Percentiles rank a stretch among this genome's conserved stretches.
phyloP scores from a whole-genome alignment of 768 basidiomycete species.

The Ephemerocybe angulata region DNA sequence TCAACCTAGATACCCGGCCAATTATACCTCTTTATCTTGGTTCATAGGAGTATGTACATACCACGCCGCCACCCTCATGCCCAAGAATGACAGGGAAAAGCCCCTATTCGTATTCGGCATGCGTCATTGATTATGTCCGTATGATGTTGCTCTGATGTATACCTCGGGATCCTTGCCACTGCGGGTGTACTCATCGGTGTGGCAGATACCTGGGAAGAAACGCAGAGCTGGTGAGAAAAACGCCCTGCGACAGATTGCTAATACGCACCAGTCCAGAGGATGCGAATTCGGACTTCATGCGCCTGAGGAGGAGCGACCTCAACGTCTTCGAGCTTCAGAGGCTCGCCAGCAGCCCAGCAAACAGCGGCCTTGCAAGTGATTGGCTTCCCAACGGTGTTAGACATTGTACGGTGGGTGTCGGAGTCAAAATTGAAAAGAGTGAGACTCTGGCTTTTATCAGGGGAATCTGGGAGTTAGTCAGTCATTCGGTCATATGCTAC shows the following conservation, averaged over 20 bases:
- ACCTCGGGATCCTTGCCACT: constrained; percentile 96
- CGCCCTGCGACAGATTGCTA: background rate
- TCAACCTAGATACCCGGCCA: constrained; percentile 64
- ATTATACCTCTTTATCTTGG: constrained; percentile 10
- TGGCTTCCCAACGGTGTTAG: constrained; percentile 68
- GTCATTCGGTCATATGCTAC: constrained; percentile 3
- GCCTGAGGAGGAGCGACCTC: constrained; percentile 89
- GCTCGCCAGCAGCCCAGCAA: constrained; percentile 91
- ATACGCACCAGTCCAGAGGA: constrained; percentile 79
- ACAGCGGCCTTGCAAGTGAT: constrained; percentile 91
- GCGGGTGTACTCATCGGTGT: constrained; percentile 96
- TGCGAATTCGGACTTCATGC: constrained; percentile 90
- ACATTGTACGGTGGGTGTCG: constrained; percentile 46
- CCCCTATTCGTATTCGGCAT: constrained; percentile 45
- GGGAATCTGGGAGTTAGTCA: background rate
- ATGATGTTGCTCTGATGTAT: constrained; percentile 5
- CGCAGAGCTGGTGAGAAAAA: background rate
- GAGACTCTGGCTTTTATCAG: constrained; percentile 5
- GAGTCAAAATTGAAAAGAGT: constrained; percentile 10
- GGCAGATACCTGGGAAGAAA: constrained; percentile 73
- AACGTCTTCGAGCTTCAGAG: constrained; percentile 84
- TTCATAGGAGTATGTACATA: constrained; percentile 32
- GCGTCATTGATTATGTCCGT: background rate
- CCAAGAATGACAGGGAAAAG: constrained; percentile 91
- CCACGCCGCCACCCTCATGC: constrained; percentile 91